Conservation (phyloP, 2,329 filamentous ascomycete genomes). For the Colletotrichum sojae region DNA sequence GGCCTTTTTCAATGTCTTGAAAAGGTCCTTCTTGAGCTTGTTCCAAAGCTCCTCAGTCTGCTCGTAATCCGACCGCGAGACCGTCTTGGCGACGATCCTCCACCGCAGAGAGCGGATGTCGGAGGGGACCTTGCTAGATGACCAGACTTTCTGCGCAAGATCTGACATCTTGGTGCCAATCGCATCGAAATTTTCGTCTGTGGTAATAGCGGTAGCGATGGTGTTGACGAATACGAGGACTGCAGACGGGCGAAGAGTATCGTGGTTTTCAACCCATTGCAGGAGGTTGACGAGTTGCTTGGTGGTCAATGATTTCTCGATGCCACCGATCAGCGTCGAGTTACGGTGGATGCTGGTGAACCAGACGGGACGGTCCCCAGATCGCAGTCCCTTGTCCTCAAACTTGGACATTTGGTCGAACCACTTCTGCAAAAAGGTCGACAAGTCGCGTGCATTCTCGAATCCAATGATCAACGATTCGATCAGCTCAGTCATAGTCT, state of each 20-base stretch:
- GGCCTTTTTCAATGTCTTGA: slow-evolving; percentile 51
- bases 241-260: slow-evolving; percentile 48
- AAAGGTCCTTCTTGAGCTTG: slow-evolving; percentile 49
- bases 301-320: slow-evolving; percentile 61
- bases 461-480: slow-evolving; percentile 60
- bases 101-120: slow-evolving; percentile 55
- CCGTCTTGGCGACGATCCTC: slow-evolving; percentile 54
- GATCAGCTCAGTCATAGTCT: slow-evolving; percentile 54
- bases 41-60: slow-evolving; percentile 52
- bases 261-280: slow-evolving; percentile 57
- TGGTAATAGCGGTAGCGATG: slow-evolving; percentile 57
- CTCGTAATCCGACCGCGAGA: slow-evolving; percentile 52
- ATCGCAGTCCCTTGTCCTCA: slow-evolving; percentile 43
- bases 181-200: slow-evolving; percentile 59
- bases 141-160: slow-evolving; percentile 47
- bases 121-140: slow-evolving; percentile 47
- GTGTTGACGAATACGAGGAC: slow-evolving; percentile 59
- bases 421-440: slow-evolving; percentile 64
- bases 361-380: slow-evolving; percentile 46
- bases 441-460: slow-evolving; percentile 59
- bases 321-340: slow-evolving; percentile 28
- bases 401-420: slow-evolving; percentile 56
- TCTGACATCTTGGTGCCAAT: slow-evolving; percentile 56
- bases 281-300: slow-evolving; percentile 61
- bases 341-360: slow-evolving; percentile 41